A percentile compares a stretch with the other conserved stretches of the same genome.
These are phyloP conservation scores for Entomortierella lignicola DNA, from an alignment of 192 early-diverging fungal genomes.

Conservation along the genomic window DNA sequence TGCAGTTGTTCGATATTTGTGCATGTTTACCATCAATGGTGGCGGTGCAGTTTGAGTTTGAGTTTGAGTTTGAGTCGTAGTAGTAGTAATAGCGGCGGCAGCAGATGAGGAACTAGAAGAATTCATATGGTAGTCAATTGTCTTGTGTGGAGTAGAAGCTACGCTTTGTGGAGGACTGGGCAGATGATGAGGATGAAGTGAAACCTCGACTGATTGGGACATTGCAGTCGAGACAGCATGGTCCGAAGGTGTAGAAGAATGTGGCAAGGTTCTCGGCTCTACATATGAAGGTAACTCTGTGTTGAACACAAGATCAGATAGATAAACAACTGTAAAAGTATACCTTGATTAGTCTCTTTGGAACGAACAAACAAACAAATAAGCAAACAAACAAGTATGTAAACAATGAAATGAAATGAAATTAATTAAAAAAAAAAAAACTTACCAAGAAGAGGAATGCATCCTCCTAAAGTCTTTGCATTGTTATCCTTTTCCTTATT, in stretches of 20 bases:
- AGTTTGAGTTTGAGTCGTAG: neutral
- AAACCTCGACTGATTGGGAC: neutral
- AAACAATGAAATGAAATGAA: no score
- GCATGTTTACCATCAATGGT: conserved; percentile 64
- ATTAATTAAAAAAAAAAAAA: no score
- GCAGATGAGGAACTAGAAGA: neutral
- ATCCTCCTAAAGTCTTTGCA: conserved; percentile 49
- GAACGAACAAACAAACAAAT: no score
- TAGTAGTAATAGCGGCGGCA: neutral
- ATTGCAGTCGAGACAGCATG: no score
- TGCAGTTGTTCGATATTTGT: conserved; percentile 67
- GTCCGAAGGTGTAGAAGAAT: no score
- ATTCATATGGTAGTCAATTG: neutral
- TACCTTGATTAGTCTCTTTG: no score
- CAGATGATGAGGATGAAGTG: neutral
- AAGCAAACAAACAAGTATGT: no score
- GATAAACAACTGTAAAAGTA: conserved; percentile 54
- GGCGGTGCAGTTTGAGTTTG: neutral
- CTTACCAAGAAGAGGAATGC: conserved; percentile 69
- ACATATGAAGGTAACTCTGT: conserved; percentile 65
- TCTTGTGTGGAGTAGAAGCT: neutral
- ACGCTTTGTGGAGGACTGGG: conserved; percentile 8
- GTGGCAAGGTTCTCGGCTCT: conserved; percentile 16
- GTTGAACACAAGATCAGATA: conserved; percentile 70
- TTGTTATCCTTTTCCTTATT: conserved; percentile 27